These are phyloP conservation scores for Helminthosporium solani DNA, from an alignment of 2,329 filamentous ascomycete genomes.

Conservation along the genomic window DNA sequence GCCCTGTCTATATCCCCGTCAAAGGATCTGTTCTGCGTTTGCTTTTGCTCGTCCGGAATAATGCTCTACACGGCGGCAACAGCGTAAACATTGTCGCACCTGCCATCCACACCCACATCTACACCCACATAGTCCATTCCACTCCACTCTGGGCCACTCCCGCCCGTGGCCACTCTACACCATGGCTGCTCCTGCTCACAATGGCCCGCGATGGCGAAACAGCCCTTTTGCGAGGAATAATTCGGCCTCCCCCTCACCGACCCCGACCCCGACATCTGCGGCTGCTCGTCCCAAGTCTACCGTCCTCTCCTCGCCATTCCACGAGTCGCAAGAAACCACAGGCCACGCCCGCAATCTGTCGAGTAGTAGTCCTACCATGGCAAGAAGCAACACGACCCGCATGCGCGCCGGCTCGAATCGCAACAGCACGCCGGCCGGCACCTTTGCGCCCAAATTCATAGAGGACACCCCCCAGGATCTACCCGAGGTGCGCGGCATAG, in stretches of 20 bases:
- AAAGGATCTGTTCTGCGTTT: conserved; percentile 8
- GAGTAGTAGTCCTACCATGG: conserved; percentile 34
- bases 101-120: conserved; percentile 14
- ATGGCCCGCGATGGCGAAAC: conserved; percentile 70
- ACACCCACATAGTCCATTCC: conserved; percentile 2
- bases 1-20: conserved; percentile 1
- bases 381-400: conserved; percentile 39
- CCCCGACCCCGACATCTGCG: conserved; percentile 34
- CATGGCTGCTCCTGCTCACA: conserved; percentile 59
- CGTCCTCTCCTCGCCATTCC: conserved; percentile 64
- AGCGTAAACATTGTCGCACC: conserved; percentile 23
- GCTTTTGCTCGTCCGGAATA: conserved; percentile 17
- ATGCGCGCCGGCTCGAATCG: conserved; percentile 63
- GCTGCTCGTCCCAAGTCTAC: conserved; percentile 71
- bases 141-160: too few relatives aligned
- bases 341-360: conserved; percentile 71
- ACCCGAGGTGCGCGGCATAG: conserved; percentile 68
- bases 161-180: too few relatives aligned
- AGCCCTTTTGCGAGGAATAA: conserved; percentile 72
- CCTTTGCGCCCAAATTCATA: conserved; percentile 96
- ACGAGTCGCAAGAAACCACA: conserved; percentile 43
- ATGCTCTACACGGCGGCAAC: conserved; percentile 17
- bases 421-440: conserved; percentile 68
- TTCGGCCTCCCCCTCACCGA: conserved; percentile 64
- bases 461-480: conserved; percentile 69